Base-by-base conservation (phyloP, 1,284 basidiomycete genomes). In the Trametes versicolor region DNA sequence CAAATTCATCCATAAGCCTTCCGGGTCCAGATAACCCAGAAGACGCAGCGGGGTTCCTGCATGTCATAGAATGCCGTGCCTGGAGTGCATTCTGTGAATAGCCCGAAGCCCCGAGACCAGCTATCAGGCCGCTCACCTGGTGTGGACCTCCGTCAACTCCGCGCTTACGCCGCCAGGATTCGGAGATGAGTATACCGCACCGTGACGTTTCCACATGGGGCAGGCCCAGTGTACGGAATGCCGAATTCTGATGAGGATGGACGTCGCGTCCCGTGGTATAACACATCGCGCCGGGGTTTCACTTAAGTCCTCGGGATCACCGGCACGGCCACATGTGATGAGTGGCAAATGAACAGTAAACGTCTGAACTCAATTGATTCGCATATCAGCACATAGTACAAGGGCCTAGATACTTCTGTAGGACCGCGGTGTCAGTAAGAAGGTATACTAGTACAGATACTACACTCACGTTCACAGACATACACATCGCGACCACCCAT, bases 31-130 rank as follows among this genome's bases (percentile, higher is more conserved):
- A 6, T 41, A 47, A 45, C 25, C 45, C 45, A 45, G 55, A 57
- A 57, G 29, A 43, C 45, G n/a, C 34, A 47, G 32, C 55, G 32
- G 12, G 43, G 32, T 57, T 57, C 55, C 32, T 56, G 43, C 54
- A 47, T 29, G 12, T n/a, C n/a, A 21, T n/a, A 48, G 15, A 8
- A 37, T 29, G 29, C 25, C 4, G 13, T 43, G 45, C n/a, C 27
- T 39, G 23, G 45, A 45, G 48, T 48, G 45, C 29, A 37, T 7
- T 25, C 6, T 45, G 10, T 49, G 7, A 57, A 19, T 25, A 4
- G 32, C 45, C 45, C 12, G 15, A n/a, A 10, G 27, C 6, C 55
- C 25, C n/a, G 29, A 23, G 55, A 36, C 4, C n/a, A 41, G 34
- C 8, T 6, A 41, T 34, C 36, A 27, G 3, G 23, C 45, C 5